Base-by-base conservation (phyloP, 345 rosid species). In the Mangifera indica region DNA sequence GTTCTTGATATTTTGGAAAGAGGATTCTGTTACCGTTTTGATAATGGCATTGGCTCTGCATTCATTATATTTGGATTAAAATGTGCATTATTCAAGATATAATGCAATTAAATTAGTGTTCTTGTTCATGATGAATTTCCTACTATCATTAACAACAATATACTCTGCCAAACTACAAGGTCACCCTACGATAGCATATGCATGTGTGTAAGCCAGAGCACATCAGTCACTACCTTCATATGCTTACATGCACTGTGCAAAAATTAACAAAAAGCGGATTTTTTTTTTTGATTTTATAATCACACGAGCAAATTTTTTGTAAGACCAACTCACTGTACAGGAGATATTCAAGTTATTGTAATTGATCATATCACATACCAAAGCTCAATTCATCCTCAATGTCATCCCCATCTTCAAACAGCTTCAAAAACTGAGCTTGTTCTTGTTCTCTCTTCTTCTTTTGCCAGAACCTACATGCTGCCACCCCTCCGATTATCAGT, bases 351-450 rank as follows among this genome's bases (percentile, higher is more conserved):
- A 55, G 32, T 56, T 53, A 37, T 25, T 58, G 34, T 18, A 48
- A 59, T 32, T 51, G 10, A 76, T 84, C 80, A 84, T 48, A 75
- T 37, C 51, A 75, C 69, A 73, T 69, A 56, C 62, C 88, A 46
- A 89, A 86, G 21, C 85, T 97, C 59, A 92, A 79, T 78, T 95
- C 98, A 60, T 92, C 98, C 73, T 95, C 97, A 40, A 81, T 79
- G 10, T 91, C 93, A 66, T 95, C 98, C 26, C 91, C 93, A 20
- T 94, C 97, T 86, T 94, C 98, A 49, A 94, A 94, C 40, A 94
- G 85, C 72, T 88, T 90, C 32, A 92, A 74, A 76, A 94, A 94
- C 73, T 91, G 85, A 73, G 98, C 96, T 78, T 91, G 98, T 67
- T 88, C 97, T 76, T 91, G 94, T 74, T 86, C 84, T 80, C 91